A percentile compares a stretch with the other conserved stretches of the same genome.
Evolutionary conservation across 805 yeast species (phyloP).

Genomic region (Grigorovia yakushimaensis): DNA sequence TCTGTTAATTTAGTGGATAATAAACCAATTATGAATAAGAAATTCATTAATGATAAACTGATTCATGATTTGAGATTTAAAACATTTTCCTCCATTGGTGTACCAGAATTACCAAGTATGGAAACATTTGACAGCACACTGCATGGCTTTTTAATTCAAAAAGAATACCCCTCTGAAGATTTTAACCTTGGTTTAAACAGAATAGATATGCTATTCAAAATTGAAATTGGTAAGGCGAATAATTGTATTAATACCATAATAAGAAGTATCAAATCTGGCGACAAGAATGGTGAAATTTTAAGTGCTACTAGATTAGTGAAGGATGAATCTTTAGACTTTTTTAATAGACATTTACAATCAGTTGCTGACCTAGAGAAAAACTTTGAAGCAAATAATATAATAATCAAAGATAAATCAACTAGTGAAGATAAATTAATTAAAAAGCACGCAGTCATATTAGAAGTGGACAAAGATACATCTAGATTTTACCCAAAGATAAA

Average conservation of each 20-base stretch:
- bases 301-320: too few species aligned
- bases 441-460: neutral
- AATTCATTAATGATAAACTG: constrained; percentile 21
- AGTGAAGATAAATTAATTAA: neutral
- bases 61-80: constrained; percentile 58
- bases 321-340: constrained; percentile 26
- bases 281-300: too few species aligned
- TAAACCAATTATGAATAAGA: constrained; percentile 18
- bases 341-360: constrained; percentile 15
- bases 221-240: constrained; percentile 12
- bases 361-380: constrained; percentile 9
- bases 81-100: constrained; percentile 70
- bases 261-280: constrained; percentile 15
- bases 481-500: constrained; percentile 15
- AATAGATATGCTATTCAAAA: constrained; percentile 10
- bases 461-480: constrained; percentile 9
- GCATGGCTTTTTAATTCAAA: constrained; percentile 12
- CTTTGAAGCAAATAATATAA: constrained; percentile 6
- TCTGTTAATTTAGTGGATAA: constrained; percentile 20
- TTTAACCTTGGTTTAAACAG: constrained; percentile 12
- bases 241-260: constrained; percentile 10
- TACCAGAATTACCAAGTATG: constrained; percentile 55
- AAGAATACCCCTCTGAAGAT: constrained; percentile 7
- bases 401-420: constrained; percentile 3
- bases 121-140: constrained; percentile 19